A percentile compares a stretch with the other conserved stretches of the same genome.
phyloP scores from a whole-genome alignment of 345 rosid genomes.

The Odontarrhena argentea region DNA sequence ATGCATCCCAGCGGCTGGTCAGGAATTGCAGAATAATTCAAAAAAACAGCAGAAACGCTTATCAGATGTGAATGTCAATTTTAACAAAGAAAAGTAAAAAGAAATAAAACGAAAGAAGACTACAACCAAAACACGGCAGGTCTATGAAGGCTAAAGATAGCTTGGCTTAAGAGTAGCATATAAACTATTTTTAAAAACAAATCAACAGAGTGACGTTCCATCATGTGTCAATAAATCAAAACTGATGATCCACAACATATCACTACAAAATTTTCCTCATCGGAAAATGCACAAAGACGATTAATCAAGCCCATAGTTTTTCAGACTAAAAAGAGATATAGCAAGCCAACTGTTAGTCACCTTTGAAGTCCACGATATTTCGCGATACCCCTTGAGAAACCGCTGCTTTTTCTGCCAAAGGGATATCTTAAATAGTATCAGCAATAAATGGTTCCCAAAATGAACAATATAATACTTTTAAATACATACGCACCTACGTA shows the following conservation, averaged over 20 bases:
- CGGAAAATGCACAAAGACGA: slow-evolving; percentile 7
- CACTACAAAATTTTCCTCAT: slow-evolving; percentile 4
- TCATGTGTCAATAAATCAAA: slow-evolving; percentile 15
- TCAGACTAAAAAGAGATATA: not conserved
- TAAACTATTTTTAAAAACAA: not conserved
- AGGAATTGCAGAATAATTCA: slow-evolving; percentile 24
- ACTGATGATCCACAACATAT: slow-evolving; percentile 1
- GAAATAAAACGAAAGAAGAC: not conserved
- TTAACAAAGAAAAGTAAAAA: slow-evolving; percentile 4
- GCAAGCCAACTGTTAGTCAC: slow-evolving; percentile 42
- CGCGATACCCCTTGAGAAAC: slow-evolving; percentile 91
- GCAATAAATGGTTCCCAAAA: slow-evolving; percentile 34
- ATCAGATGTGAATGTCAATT: slow-evolving; percentile 23
- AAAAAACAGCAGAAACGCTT: slow-evolving; percentile 28
- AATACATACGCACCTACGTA: slow-evolving; percentile 64
- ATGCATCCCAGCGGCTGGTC: slow-evolving; percentile 82
- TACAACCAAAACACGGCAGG: slow-evolving; percentile 17
- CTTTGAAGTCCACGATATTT: slow-evolving; percentile 95
- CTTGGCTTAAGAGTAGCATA: slow-evolving; percentile 22
- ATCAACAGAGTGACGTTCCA: slow-evolving; percentile 1
- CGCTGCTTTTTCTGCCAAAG: slow-evolving; percentile 90
- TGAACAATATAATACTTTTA: slow-evolving; percentile 14
- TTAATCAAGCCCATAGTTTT: not conserved
- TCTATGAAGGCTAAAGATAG: slow-evolving; percentile 14
- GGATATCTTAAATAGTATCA: slow-evolving; percentile 41